A percentile compares a stretch with the other conserved stretches of the same genome.
Conservation (phyloP, 495 filamentous ascomycete species). For the Xylaria castorea region DNA sequence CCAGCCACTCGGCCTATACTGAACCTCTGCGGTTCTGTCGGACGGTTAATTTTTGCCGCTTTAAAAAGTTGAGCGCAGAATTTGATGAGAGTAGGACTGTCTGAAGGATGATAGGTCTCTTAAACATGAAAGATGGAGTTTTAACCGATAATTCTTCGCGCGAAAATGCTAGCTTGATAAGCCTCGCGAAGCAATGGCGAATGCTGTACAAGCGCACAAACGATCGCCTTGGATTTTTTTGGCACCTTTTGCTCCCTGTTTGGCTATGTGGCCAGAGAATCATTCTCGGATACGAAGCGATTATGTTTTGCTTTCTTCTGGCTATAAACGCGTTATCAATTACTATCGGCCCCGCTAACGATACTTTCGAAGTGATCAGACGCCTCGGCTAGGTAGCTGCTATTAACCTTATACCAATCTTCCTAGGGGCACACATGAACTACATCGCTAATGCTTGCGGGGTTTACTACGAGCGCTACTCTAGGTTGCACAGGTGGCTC, state of each 20-base stretch:
- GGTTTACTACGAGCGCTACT: slow-evolving; percentile 15
- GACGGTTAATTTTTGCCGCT: too few relatives aligned
- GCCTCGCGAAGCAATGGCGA: too few relatives aligned
- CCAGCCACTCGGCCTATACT: too few relatives aligned
- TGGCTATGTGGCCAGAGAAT: slow-evolving; percentile 9
- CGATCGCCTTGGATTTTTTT: not conserved
- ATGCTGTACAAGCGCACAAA: slow-evolving; percentile 8
- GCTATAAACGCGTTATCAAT: not conserved
- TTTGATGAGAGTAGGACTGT: too few relatives aligned
- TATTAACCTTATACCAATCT: slow-evolving; percentile 12
- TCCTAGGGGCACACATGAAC: slow-evolving; percentile 11
- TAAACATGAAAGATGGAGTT: too few relatives aligned
- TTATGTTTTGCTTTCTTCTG: slow-evolving; percentile 9
- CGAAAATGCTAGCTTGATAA: too few relatives aligned
- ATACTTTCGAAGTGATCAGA: not conserved
- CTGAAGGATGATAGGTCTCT: too few relatives aligned
- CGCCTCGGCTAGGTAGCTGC: slow-evolving; percentile 9
- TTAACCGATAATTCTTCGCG: too few relatives aligned
- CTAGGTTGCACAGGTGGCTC: slow-evolving; percentile 7
- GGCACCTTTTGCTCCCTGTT: slow-evolving; percentile 11
- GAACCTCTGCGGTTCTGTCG: too few relatives aligned
- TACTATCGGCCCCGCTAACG: not conserved
- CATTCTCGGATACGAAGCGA: slow-evolving; percentile 11
- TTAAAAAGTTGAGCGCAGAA: too few relatives aligned
- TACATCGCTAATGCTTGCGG: slow-evolving; percentile 15